Evolutionary conservation across 2,329 filamentous ascomycete species (phyloP), one percentile per base, ranked within the genome.

Genomic region (Ophiocordyceps robertsii): DNA sequence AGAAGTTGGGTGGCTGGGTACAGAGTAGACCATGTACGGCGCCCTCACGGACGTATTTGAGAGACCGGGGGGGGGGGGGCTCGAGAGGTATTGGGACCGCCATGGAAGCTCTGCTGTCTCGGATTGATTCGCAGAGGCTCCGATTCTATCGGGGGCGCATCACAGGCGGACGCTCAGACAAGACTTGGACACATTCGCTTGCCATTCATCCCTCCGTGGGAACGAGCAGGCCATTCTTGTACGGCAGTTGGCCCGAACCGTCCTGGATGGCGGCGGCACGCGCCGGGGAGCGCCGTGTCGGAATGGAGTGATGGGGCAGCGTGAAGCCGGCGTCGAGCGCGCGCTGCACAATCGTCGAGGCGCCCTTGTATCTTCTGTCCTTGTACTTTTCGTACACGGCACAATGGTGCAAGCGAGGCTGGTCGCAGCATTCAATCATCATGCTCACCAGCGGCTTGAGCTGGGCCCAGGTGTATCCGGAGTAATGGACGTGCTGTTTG

Each of bases 381-480:
- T 77, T 73, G 64, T 95, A 98, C 64, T 98, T 98, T 43, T 95
- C 86, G 57, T 77, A 95, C 36, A 98, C 82, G 8, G 88, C 86
- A 27, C 70, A 65, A 58, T 98, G 92, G 58, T 98, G 92, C 54
- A 81, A 80, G 48, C 73, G 72, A 7, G 88, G 84, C 43, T 80
- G 74, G 46, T 86, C 80, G 63, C 88, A 95, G 67, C 90, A 96
- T 52, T 95, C 87, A 40, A 93, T 67, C 49, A 98, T 80, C 60
- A 85, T 80, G 13, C 71, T 69, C 38, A 95, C 73, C 32, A 95
- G 67, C 2, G 82, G 80, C 54, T 80, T 80, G 43, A 98, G 70
- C 62, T 98, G 92, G 38, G 69, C 66, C 66, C 84, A 88, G 2
- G 89, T 95, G 66, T 98, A 96, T 42, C 86, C 86, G 31, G 90